Base-by-base conservation (phyloP, 2,329 filamentous ascomycete species). In the Exophiala phaeomuriformis region DNA sequence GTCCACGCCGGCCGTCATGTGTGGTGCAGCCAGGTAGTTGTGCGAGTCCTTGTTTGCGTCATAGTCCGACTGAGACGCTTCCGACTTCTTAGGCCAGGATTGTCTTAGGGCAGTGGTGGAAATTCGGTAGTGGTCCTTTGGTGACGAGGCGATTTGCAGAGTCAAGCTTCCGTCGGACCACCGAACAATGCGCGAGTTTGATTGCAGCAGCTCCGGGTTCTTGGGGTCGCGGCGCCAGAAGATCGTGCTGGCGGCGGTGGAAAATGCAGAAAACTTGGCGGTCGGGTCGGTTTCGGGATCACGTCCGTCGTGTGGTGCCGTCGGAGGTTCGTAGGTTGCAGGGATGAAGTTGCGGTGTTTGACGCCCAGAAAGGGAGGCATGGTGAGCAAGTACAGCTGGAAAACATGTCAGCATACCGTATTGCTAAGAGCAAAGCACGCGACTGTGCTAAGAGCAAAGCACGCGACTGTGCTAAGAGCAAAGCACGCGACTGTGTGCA, bases 151-250 rank as follows among this genome's bases (percentile, higher is more conserved):
- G 36, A 85, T 73, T 63, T 86, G 83, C 3, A 86, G 71, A 1
- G 82, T 85, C 44, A 85, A 68, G 3, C 79, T 83, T 36, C 83
- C 83, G 63, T 86, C 82, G 12, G 81, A 82, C 83, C 83, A 86
- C 58, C 79, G 77, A 47, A 85, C 73, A 48, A 85, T 74, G 39
- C 82, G 80, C 7, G 81, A 80, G 62, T 85, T 85, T 4, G 81
- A 84, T 64, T 86, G 82, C 9, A 84, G 69, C 36, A 77, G 67
- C n/a, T 56, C 43, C 4, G 76, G 75, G 52, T 83, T 72, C 1
- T 75, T 76, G n/a, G 82, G 81, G 44, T 82, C 81, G 62, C 77
- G 77, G 48, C 83, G 78, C 82, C 82, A 85, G 63, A 82, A 81
- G 30, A 85, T 72, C 0, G 82, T 84, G 27, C 79, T 81, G 50